Percentiles rank a stretch among this genome's conserved stretches.
Conservation (phyloP, 768 basidiomycete species). For the Tulasnella sp. region DNA sequence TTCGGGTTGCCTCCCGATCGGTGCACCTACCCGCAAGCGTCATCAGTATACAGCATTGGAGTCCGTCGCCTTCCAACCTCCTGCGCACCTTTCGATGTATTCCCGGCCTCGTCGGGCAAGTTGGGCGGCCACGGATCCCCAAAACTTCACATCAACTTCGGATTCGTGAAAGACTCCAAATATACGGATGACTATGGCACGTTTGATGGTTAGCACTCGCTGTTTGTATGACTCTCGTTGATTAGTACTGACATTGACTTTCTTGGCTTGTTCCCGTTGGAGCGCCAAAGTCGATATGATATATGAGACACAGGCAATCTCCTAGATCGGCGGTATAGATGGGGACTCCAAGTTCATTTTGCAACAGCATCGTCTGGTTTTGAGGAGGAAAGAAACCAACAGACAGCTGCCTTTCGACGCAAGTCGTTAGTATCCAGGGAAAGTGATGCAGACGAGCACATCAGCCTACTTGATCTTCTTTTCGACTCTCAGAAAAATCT, state of each 20-base stretch:
- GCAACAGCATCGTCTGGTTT: conserved; percentile 64
- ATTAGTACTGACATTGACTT: conserved; percentile 1
- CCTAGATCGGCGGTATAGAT: conserved; percentile 73
- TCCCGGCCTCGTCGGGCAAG: background rate
- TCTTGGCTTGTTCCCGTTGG: background rate
- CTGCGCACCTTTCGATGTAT: background rate
- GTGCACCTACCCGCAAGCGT: too few relatives aligned
- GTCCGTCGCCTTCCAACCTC: too few relatives aligned
- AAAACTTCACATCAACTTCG: background rate
- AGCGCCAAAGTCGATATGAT: conserved; percentile 30
- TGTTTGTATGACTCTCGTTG: too few relatives aligned
- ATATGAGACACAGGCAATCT: conserved; percentile 53
- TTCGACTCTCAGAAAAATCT: too few relatives aligned
- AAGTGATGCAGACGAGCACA: too few relatives aligned
- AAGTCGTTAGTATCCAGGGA: too few relatives aligned
- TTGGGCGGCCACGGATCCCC: background rate
- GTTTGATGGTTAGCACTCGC: too few relatives aligned
- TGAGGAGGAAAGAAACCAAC: conserved; percentile 68
- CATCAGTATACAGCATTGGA: too few relatives aligned
- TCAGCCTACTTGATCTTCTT: too few relatives aligned
- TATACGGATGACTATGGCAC: conserved; percentile 6
- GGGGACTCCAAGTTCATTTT: conserved; percentile 50
- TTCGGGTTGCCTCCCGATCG: too few relatives aligned
- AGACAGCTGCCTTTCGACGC: too few relatives aligned
- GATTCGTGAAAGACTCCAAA: background rate